These are phyloP conservation scores for Neckera pumila DNA, from an alignment of 225 moss, liverwort and hornwort species.

Conservation along the genomic window DNA sequence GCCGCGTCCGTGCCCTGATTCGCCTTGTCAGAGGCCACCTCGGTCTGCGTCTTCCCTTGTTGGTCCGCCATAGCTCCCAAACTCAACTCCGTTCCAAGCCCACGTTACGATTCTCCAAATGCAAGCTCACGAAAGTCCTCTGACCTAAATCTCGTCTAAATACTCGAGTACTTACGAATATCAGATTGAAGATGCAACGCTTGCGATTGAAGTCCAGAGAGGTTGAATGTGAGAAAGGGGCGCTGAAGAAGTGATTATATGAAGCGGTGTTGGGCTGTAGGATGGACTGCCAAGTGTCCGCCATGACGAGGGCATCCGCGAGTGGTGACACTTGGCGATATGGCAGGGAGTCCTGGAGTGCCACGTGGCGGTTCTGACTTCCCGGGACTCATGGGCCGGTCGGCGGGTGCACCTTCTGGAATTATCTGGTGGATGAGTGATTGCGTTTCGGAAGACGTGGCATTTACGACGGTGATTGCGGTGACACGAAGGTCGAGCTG, in stretches of 20 bases:
- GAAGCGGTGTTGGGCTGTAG: background rate
- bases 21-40: constrained; percentile 11
- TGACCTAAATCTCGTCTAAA: background rate
- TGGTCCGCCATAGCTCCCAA: constrained; percentile 13
- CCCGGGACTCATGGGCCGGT: background rate
- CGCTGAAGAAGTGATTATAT: background rate
- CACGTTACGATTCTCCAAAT: background rate
- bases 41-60: background rate
- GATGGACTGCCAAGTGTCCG: background rate
- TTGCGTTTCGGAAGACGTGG: background rate
- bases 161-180: background rate
- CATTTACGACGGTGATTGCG: background rate
- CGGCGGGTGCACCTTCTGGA: background rate
- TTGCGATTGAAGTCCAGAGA: too few species aligned
- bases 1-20: constrained; percentile 21
- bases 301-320: background rate
- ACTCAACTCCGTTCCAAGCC: background rate
- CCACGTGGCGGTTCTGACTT: background rate
- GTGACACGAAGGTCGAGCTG: background rate
- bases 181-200: too few species aligned
- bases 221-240: fast-evolving
- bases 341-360: background rate
- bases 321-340: background rate
- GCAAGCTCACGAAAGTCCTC: too few species aligned
- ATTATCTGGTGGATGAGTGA: background rate